Evolutionary conservation across 371 early-diverging fungal genomes (phyloP), one percentile per base, ranked within the genome.

Genomic region (Cladochytrium tenue): DNA sequence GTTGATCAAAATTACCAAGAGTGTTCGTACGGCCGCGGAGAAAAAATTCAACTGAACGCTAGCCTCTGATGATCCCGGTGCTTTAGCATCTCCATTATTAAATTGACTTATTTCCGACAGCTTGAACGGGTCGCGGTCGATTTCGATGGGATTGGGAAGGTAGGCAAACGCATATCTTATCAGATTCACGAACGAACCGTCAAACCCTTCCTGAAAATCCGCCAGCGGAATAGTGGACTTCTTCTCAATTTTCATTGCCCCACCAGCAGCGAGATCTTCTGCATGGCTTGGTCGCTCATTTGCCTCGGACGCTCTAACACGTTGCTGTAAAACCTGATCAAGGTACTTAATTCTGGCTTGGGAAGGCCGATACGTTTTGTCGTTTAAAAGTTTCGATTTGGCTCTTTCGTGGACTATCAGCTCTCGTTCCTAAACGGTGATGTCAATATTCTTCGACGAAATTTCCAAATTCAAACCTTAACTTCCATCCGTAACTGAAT

Each of bases 401-500:
- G 32, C 32, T 53, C 51, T 51, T 32, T 30, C 32, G 32, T 53
- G 51, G 13, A 62, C 25, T 25, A 32, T 51, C 1, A n/a, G 15
- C 27, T 52, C 62, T 25, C 51, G 36, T 36, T 62, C 25, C 62
- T 62, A 23, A 4, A 2, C 23, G 30, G 26, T 10, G 25, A 62
- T 51, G n/a, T n/a, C n/a, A n/a, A n/a, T n/a, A n/a, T n/a, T n/a
- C n/a, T n/a, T n/a, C n/a, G n/a, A 36, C 58, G 34, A 23, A 63
- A 55, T 17, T 32, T 20, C 0, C 13, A 0, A 0, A 26, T 17
- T 34, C 53, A 32, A 26, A 69, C 69, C 31, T 36, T 62, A 67
- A 75, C 68, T 20, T 73, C 77, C 55, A 82, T 73, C 59, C 76
- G 71, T 31, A 75, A 36, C 52, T 84, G 76, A 26, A 81, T 53